Conservation (phyloP, 2,329 filamentous ascomycete genomes). For the Orbilia quercus region DNA sequence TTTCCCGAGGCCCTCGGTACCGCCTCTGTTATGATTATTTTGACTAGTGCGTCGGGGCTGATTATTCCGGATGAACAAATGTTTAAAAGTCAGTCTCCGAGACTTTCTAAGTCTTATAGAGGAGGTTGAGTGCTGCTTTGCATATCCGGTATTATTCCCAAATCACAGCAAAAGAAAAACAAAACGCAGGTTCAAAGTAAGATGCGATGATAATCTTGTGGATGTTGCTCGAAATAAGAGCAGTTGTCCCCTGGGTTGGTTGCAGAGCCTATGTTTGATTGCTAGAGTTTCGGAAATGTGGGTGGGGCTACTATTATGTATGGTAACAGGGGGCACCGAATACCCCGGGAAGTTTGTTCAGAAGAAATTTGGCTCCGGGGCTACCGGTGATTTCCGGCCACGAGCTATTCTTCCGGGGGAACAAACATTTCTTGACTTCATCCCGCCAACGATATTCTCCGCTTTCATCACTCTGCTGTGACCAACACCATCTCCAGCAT, state of each 20-base stretch:
- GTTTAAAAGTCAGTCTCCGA: too few relatives aligned
- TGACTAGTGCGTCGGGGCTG: constrained; percentile 14
- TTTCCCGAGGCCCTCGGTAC: constrained; percentile 47
- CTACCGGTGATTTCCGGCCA: constrained; percentile 23
- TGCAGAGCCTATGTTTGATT: constrained; percentile 23
- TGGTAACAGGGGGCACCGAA: constrained; percentile 10
- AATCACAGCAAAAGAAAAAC: too few relatives aligned
- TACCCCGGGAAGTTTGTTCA: constrained; percentile 1
- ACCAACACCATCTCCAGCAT: too few relatives aligned
- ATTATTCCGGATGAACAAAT: constrained; percentile 29
- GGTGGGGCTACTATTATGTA: constrained; percentile 32
- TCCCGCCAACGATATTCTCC: not conserved
- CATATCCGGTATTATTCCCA: too few relatives aligned
- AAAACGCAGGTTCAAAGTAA: too few relatives aligned
- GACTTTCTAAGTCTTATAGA: too few relatives aligned
- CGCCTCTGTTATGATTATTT: constrained; percentile 6
- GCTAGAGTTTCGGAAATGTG: constrained; percentile 45
- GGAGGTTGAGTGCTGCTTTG: too few relatives aligned
- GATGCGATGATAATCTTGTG: too few relatives aligned
- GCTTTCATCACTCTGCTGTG: not conserved
- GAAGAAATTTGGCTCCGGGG: constrained; percentile 6
- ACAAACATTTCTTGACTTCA: not conserved
- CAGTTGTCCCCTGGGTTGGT: not conserved
- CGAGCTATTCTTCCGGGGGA: constrained; percentile 12
- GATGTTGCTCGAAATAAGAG: not conserved